Evolutionary conservation across 169 alveolate genomes (phyloP).

Genomic region (Eimeria sp.): DNA sequence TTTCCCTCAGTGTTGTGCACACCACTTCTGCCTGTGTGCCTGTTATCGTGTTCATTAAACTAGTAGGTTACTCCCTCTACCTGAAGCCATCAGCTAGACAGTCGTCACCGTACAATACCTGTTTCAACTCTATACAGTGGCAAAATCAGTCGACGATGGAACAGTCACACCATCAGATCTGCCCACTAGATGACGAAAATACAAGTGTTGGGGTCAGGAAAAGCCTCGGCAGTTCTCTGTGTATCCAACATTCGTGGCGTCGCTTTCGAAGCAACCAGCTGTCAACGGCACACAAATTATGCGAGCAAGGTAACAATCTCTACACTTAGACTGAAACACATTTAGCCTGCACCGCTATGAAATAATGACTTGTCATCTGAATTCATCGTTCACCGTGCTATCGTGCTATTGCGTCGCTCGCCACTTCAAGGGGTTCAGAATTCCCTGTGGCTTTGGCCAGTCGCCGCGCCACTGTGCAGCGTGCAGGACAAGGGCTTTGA

Average conservation of each 20-base stretch:
- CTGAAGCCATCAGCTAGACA: neutral
- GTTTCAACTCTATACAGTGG: slow-evolving; percentile 1
- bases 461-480: slow-evolving; percentile 47
- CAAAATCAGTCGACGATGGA: neutral
- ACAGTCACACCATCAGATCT: neutral
- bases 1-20: neutral
- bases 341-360: slow-evolving; percentile 58
- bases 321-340: slow-evolving; percentile 45
- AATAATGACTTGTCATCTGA: slow-evolving; percentile 28
- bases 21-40: neutral
- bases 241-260: slow-evolving; percentile 26
- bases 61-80: neutral
- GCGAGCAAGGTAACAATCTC: neutral
- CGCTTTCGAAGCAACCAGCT: slow-evolving; percentile 46
- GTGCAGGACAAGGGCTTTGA: slow-evolving; percentile 30
- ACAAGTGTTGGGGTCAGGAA: slow-evolving; percentile 53
- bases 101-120: neutral
- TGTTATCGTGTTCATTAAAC: neutral
- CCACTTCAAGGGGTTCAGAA: slow-evolving; percentile 10
- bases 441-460: slow-evolving; percentile 32
- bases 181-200: slow-evolving; percentile 48
- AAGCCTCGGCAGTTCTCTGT: slow-evolving; percentile 46
- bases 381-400: slow-evolving; percentile 47
- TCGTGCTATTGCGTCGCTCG: slow-evolving; percentile 47
- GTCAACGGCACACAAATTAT: slow-evolving; percentile 48